phyloP scores from a whole-genome alignment of 768 basidiomycete species.

The Hygrophoropsis aurantiaca region DNA sequence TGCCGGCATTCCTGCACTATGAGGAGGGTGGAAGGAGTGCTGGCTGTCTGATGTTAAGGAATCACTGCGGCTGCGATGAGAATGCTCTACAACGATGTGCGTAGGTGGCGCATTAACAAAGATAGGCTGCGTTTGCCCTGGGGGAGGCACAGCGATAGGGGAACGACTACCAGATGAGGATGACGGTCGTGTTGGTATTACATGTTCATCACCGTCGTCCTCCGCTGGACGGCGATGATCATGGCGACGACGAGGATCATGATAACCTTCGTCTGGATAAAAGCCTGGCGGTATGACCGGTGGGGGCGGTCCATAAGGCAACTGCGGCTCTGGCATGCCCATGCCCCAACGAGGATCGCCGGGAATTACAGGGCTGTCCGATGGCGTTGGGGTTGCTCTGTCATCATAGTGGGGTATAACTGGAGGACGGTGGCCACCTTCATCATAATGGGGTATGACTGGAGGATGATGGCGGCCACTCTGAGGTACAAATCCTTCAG shows the following conservation, averaged over 20 bases:
- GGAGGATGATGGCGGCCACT: slow-evolving; percentile 5
- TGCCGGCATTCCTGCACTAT: too few species aligned
- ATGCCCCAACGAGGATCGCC: slow-evolving; percentile 13
- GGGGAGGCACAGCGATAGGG: slow-evolving; percentile 4
- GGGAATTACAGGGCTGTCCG: slow-evolving; percentile 25
- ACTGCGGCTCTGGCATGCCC: slow-evolving; percentile 26
- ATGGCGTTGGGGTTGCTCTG: slow-evolving; percentile 3
- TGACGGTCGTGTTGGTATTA: slow-evolving; percentile 14
- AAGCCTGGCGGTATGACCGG: slow-evolving; percentile 32
- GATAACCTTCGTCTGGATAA: slow-evolving; percentile 8
- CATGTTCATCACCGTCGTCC: slow-evolving; percentile 14
- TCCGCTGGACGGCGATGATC: slow-evolving; percentile 3
- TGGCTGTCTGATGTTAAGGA: too few species aligned
- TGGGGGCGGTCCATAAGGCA: slow-evolving; percentile 11
- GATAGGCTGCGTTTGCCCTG: not conserved
- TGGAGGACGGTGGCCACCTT: slow-evolving; percentile 16
- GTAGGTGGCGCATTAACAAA: not conserved
- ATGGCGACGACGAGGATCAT: slow-evolving; percentile 4
- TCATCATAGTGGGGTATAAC: slow-evolving; percentile 18
- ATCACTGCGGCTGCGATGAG: not conserved
- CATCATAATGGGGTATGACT: too few species aligned
- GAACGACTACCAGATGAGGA: not conserved
- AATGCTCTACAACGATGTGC: slow-evolving; percentile 11
- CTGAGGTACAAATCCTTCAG: slow-evolving; percentile 22
- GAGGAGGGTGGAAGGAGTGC: too few species aligned